Conservation (phyloP, 176 grass and related monocot species). For the Areca catechu region DNA sequence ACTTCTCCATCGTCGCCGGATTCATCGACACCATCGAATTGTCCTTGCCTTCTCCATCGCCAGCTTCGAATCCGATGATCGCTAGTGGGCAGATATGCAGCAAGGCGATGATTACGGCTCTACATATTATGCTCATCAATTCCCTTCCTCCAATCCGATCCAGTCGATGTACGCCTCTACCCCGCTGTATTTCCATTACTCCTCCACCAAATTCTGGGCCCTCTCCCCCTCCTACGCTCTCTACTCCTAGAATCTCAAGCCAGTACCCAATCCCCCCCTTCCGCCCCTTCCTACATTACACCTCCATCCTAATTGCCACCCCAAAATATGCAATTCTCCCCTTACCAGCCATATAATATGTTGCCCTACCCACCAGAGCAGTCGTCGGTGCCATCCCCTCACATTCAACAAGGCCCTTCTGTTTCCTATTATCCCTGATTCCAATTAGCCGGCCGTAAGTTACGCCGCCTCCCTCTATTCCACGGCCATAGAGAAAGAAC, state of each 20-base stretch:
- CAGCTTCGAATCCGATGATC: neutral
- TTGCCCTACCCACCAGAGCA: slow-evolving; percentile 28
- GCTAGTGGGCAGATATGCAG: slow-evolving; percentile 36
- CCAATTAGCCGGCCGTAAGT: slow-evolving; percentile 5
- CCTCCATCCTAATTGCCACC: slow-evolving; percentile 8
- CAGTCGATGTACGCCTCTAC: slow-evolving; percentile 51
- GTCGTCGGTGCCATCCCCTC: slow-evolving; percentile 31
- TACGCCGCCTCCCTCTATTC: slow-evolving; percentile 28
- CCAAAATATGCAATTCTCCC: slow-evolving; percentile 20
- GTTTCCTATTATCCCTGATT: slow-evolving; percentile 23
- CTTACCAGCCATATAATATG: slow-evolving; percentile 41
- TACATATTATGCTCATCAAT: slow-evolving; percentile 41
- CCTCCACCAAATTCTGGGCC: slow-evolving; percentile 23
- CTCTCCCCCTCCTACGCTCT: slow-evolving; percentile 25
- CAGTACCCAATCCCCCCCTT: slow-evolving; percentile 10
- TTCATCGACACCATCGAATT: too few relatives aligned
- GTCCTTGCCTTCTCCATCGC: too few relatives aligned
- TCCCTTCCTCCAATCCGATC: slow-evolving; percentile 26
- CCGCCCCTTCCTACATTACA: slow-evolving; percentile 8
- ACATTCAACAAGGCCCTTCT: slow-evolving; percentile 32
- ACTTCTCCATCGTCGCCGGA: too few relatives aligned
- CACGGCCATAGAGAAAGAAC: too few relatives aligned
- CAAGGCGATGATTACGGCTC: slow-evolving; percentile 32
- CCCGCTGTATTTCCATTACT: slow-evolving; percentile 28
- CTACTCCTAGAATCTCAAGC: slow-evolving; percentile 18